A percentile compares a stretch with the other conserved stretches of the same genome.
These are phyloP conservation scores for Stereum hirsutum DNA, from an alignment of 1,284 basidiomycete genomes.

Conservation along the genomic window DNA sequence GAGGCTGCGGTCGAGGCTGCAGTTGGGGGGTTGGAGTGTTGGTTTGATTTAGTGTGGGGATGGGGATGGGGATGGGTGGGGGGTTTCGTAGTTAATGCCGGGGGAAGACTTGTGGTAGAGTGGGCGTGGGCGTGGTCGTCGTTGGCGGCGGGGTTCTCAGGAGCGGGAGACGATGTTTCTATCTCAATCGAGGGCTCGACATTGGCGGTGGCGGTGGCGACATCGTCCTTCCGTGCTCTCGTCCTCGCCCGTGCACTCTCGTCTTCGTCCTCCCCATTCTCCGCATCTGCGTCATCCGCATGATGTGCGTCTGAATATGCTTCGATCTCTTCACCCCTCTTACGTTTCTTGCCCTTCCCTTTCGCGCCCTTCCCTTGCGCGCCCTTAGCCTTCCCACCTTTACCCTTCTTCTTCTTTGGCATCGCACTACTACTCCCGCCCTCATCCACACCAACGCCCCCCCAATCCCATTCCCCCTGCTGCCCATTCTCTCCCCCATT, in stretches of 20 bases:
- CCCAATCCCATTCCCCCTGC: background rate
- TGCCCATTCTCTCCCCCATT: background rate
- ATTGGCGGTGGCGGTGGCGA: too few relatives aligned
- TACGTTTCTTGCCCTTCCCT: constrained; percentile 33
- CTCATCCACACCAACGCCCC: background rate
- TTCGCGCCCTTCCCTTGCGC: background rate
- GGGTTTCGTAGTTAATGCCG: too few relatives aligned
- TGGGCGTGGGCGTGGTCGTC: background rate
- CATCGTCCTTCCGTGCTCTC: constrained; percentile 13
- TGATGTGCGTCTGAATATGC: background rate
- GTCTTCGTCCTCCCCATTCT: constrained; percentile 8
- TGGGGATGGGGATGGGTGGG: background rate
- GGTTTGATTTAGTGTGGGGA: background rate
- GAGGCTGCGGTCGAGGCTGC: constrained; percentile 17
- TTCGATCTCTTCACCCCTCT: background rate
- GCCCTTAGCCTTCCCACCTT: background rate
- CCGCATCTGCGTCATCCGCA: background rate
- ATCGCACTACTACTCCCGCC: background rate
- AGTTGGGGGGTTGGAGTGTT: constrained; percentile 5
- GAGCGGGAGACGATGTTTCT: too few relatives aligned
- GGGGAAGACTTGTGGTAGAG: background rate
- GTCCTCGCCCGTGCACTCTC: background rate
- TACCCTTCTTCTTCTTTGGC: background rate
- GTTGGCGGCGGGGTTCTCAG: background rate
- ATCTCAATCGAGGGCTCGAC: too few relatives aligned